Percentiles rank a stretch among this genome's conserved stretches.
Evolutionary conservation across 768 basidiomycete species (phyloP).

Genomic region (Mycena belliarum): DNA sequence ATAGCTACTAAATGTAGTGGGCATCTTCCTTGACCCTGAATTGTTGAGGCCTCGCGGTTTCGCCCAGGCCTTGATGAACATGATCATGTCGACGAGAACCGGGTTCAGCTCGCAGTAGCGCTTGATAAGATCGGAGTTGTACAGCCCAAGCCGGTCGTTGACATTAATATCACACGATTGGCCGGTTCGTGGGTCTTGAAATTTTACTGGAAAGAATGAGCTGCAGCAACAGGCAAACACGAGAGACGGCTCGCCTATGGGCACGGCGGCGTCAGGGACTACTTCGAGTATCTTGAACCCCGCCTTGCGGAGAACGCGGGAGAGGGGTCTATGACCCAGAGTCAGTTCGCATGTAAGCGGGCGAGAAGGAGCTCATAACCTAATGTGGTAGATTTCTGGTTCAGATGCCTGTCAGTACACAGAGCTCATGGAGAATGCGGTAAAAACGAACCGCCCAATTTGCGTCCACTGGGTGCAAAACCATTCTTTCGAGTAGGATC

Average conservation of each 20-base stretch:
- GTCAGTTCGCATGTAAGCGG: not conserved
- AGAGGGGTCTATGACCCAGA: conserved; percentile 32
- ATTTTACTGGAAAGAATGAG: conserved; percentile 44
- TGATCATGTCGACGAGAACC: conserved; percentile 43
- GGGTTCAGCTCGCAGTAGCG: conserved; percentile 52
- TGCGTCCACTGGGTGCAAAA: conserved; percentile 5
- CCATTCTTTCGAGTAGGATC: conserved; percentile 27
- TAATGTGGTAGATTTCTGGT: conserved; percentile 33
- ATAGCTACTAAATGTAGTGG: conserved; percentile 60
- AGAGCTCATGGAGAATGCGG: not conserved
- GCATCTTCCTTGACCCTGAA: conserved; percentile 26
- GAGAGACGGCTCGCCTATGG: conserved; percentile 38
- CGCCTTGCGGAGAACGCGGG: conserved; percentile 26
- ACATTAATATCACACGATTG: conserved; percentile 58
- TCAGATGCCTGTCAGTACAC: conserved; percentile 13
- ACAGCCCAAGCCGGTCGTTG: conserved; percentile 59
- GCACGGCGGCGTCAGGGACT: conserved; percentile 40
- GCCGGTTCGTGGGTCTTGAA: conserved; percentile 41
- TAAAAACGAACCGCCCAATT: not conserved
- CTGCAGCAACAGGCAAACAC: not conserved
- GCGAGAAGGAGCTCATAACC: conserved; percentile 15
- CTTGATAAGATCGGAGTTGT: conserved; percentile 52
- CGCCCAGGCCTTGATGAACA: conserved; percentile 62
- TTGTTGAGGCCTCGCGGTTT: conserved; percentile 51
- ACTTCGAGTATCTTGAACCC: conserved; percentile 35